Evolutionary conservation across 257 asterid genomes (phyloP), one percentile per base, ranked within the genome.

Genomic region (Mitragyna speciosa): DNA sequence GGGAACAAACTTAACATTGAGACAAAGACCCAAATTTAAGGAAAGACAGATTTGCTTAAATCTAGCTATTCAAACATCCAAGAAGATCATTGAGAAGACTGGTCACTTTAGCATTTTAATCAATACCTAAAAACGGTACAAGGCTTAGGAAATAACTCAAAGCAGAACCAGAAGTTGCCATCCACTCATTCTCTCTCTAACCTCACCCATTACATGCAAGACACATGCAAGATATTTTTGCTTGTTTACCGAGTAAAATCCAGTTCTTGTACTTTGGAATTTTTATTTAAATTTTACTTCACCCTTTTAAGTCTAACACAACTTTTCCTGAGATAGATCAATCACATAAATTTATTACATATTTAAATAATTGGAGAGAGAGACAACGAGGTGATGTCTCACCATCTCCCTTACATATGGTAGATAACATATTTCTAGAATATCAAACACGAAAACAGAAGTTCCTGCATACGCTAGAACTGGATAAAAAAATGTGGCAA

Each of bases 371-470:
- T 47, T 36, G 78, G 83, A 75, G 76, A 78, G 81, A 71, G 87
- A 89, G 93, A 87, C 95, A 88, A 86, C 95, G 92, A 91, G 93
- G 87, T 88, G 95, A 84, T 91, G 95, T 79, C 95, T 85, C 93
- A 89, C 47, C 83, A 81, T 85, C 89, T 80, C 85, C 76, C 17
- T 76, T 24, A 65, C 82, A 28, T 30, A 28, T 58, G 47, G 41
- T 51, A 58, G 4, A 12, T 9, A 61, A 9, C 17, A 1, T n/a
- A n/a, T n/a, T n/a, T n/a, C n/a, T n/a, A n/a, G n/a, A n/a, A n/a
- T n/a, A n/a, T n/a, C n/a, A n/a, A n/a, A n/a, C n/a, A n/a, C n/a
- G n/a, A n/a, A n/a, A n/a, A n/a, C n/a, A n/a, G n/a, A n/a, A n/a
- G n/a, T n/a, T n/a, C n/a, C n/a, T n/a, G n/a, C n/a, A n/a, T n/a